Evolutionary conservation across 2,329 filamentous ascomycete genomes (phyloP).

Genomic region (Cladophialophora immunda): DNA sequence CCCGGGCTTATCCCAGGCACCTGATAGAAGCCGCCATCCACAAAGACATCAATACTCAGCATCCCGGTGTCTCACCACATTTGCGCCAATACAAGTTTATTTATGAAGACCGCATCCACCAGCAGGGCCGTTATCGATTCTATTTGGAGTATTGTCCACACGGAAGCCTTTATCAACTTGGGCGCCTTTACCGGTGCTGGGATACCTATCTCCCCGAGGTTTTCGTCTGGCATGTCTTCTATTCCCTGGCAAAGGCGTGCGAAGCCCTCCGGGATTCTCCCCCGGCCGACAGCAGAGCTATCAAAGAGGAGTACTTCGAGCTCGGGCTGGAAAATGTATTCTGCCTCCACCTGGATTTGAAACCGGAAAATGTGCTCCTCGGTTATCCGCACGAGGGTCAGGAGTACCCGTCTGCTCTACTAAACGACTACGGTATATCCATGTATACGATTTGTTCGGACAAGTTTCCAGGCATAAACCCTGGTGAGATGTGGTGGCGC

Average conservation of each 20-base stretch:
- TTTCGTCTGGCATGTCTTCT: constrained; percentile 39
- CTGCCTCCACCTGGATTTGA: constrained; percentile 93
- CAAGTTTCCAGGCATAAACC: constrained; percentile 20
- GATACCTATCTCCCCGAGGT: constrained; percentile 35
- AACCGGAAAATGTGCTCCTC: constrained; percentile 94
- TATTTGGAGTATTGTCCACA: constrained; percentile 37
- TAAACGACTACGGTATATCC: constrained; percentile 27
- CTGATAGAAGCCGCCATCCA: constrained; percentile 30
- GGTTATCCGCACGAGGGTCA: constrained; percentile 23
- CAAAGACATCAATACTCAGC: constrained; percentile 26
- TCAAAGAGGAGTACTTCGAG: constrained; percentile 8
- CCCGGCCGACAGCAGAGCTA: constrained; percentile 10
- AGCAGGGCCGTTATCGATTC: constrained; percentile 23
- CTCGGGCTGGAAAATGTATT: constrained; percentile 40
- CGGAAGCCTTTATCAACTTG: constrained; percentile 27
- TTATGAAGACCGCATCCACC: not conserved
- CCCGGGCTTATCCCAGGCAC: constrained; percentile 7
- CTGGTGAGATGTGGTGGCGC: constrained; percentile 14
- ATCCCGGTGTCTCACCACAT: constrained; percentile 24
- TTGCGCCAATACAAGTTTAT: constrained; percentile 34
- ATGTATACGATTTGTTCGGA: constrained; percentile 3
- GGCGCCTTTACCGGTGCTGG: constrained; percentile 32
- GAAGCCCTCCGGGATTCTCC: constrained; percentile 27
- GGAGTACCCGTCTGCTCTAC: constrained; percentile 22
- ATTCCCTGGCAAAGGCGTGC: constrained; percentile 29